Evolutionary conservation across 2,329 filamentous ascomycete species (phyloP).

Genomic region (Mycosphaerella sp.): DNA sequence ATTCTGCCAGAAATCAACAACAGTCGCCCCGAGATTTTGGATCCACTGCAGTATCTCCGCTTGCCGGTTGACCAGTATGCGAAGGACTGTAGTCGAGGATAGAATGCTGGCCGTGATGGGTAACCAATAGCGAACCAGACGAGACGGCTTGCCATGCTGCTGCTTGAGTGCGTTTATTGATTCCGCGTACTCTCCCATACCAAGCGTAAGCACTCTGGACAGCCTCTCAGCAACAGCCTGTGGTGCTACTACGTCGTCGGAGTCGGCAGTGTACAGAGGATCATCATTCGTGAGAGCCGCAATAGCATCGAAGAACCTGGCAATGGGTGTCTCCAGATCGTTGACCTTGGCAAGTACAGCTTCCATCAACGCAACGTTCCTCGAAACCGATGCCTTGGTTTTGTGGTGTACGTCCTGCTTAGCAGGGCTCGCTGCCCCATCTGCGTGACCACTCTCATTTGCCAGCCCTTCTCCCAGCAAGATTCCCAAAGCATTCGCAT

Average conservation of each 20-base stretch:
- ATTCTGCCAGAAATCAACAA: conserved; percentile 88
- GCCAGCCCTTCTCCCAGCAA: conserved; percentile 79
- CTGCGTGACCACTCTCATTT: conserved; percentile 39
- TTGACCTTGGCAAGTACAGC: conserved; percentile 69
- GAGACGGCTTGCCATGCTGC: conserved; percentile 68
- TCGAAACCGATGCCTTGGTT: conserved; percentile 70
- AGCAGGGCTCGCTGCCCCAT: conserved; percentile 28
- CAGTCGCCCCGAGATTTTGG: conserved; percentile 67
- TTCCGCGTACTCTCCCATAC: conserved; percentile 60
- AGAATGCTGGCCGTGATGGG: conserved; percentile 64
- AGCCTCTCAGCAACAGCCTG: conserved; percentile 61
- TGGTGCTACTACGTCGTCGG: conserved; percentile 29
- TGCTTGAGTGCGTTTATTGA: conserved; percentile 52
- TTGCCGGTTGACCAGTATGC: conserved; percentile 65
- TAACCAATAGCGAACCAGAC: conserved; percentile 80
- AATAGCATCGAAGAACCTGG: conserved; percentile 51
- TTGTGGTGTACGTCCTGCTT: conserved; percentile 36
- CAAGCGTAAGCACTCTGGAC: conserved; percentile 59
- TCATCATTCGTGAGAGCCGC: conserved; percentile 51
- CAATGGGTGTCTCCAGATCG: conserved; percentile 50
- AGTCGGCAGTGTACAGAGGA: conserved; percentile 40
- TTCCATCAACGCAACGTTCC: conserved; percentile 79
- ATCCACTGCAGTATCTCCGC: conserved; percentile 77
- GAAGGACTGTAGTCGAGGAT: conserved; percentile 80
- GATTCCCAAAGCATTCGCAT: conserved; percentile 78